Base-by-base conservation (phyloP, 768 basidiomycete genomes). In the Termitomyces sp. region DNA sequence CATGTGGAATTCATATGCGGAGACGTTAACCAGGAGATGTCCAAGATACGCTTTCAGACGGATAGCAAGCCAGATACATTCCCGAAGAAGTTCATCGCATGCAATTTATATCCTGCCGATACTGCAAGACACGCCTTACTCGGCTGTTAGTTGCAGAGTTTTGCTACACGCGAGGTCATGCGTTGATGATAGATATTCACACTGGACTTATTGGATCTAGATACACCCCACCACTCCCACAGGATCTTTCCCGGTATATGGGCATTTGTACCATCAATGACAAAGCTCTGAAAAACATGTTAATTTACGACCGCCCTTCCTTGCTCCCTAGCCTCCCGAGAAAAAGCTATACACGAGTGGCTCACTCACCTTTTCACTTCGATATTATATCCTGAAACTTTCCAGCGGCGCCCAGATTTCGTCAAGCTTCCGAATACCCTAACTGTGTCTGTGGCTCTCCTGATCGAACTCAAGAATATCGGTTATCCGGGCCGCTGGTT, bases 401-500 rank as follows among this genome's bases (percentile, higher is more conserved):
- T 65, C 11, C 48, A 65, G 38, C 44, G 59, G 12, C 62, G 64
- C 16, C 62, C 63, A 0, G 40, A 61, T 32, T 62, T 71, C 29
- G 64, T 72, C 14, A 67, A 68, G 40, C 62, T 68, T 43, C 70
- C 71, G 16, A 73, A 72, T 64, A 75, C 68, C 50, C 65, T 76
- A 23, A 66, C 66, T 16, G 68, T 66, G 5, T 74, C 74, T 62
- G 53, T 74, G 43, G 53, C 63, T 8, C 64, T 75, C 2, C 62
- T 75, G 35, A 58, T 71, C 23, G 65, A 71, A 54, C 67, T 74
- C 21, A 64, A 67, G 49, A 58, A 63, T 40, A 68, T 73, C 38
- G 72, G 72, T 5, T 75, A 71, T 59, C 74, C 74, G 2, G 62
- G 57, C 10, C 75, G 73, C 57, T 75, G 73, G 74, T 68, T 76